These are phyloP conservation scores for Aspergillus panamensis DNA, from an alignment of 495 filamentous ascomycete genomes.

Conservation along the genomic window DNA sequence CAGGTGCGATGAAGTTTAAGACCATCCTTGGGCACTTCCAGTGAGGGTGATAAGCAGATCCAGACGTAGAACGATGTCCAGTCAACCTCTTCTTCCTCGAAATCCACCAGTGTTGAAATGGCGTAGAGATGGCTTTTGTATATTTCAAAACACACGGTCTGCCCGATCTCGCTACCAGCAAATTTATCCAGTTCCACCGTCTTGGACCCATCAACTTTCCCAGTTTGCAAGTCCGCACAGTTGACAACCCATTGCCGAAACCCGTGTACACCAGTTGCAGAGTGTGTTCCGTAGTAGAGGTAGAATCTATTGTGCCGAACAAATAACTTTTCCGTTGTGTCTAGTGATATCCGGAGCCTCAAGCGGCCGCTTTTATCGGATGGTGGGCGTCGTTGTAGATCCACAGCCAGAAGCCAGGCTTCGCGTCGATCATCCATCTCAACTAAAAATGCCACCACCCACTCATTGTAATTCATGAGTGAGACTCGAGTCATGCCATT, in stretches of 20 bases:
- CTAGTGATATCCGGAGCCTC: slow-evolving; percentile 40
- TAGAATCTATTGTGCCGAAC: slow-evolving; percentile 63
- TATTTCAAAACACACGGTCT: slow-evolving; percentile 69
- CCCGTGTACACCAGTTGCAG: slow-evolving; percentile 46
- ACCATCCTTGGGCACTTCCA: slow-evolving; percentile 21
- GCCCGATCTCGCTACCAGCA: slow-evolving; percentile 62
- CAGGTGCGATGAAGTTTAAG: slow-evolving; percentile 49
- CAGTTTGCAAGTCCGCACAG: slow-evolving; percentile 48
- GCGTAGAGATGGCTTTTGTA: slow-evolving; percentile 67
- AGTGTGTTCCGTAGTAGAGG: slow-evolving; percentile 66
- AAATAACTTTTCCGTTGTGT: slow-evolving; percentile 54
- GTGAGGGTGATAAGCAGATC: slow-evolving; percentile 53
- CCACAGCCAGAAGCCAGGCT: slow-evolving; percentile 58
- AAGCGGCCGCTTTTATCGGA: slow-evolving; percentile 30
- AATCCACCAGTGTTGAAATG: slow-evolving; percentile 62
- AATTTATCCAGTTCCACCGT: slow-evolving; percentile 49
- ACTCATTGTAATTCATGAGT: slow-evolving; percentile 59
- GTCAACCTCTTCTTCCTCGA: slow-evolving; percentile 61
- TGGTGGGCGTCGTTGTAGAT: slow-evolving; percentile 33
- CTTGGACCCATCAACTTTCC: slow-evolving; percentile 28
- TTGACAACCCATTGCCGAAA: slow-evolving; percentile 59
- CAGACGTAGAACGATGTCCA: slow-evolving; percentile 72
- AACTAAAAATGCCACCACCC: slow-evolving; percentile 54
- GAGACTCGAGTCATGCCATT: slow-evolving; percentile 48
- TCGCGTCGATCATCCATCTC: slow-evolving; percentile 33